Conservation (phyloP, 257 asterid species). For the Capsicum rhomboideum region DNA sequence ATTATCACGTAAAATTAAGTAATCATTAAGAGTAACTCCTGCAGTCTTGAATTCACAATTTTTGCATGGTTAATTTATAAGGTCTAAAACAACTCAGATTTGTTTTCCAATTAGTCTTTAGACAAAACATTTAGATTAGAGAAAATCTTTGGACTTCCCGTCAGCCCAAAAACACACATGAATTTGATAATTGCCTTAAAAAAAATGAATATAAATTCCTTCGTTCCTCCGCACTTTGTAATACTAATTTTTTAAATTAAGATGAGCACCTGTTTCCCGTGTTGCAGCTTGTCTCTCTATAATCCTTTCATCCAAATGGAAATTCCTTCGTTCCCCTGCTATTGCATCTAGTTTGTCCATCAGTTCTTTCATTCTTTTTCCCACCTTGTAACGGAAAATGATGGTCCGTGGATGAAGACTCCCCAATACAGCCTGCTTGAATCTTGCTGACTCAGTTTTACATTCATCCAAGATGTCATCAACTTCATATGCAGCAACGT, state of each 20-base stretch:
- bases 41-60: too few relatives aligned
- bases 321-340: conserved; percentile 9
- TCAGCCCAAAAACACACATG: background rate
- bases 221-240: background rate
- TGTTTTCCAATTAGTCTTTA: background rate
- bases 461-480: conserved; percentile 1
- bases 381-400: conserved; percentile 9
- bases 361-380: conserved; percentile 5
- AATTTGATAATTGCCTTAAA: background rate
- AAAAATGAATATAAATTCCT: background rate
- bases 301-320: conserved; percentile 8
- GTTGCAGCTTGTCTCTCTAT: background rate
- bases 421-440: background rate
- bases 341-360: conserved; percentile 2
- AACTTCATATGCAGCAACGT: background rate
- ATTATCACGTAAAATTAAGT: too few relatives aligned
- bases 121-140: background rate
- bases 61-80: too few relatives aligned
- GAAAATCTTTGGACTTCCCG: background rate
- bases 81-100: background rate
- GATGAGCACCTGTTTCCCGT: background rate
- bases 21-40: too few relatives aligned
- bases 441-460: background rate
- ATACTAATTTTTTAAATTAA: background rate
- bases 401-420: background rate